Evolutionary conservation across 106 monocot species (phyloP).

Genomic region (Ottelia alismoides): DNA sequence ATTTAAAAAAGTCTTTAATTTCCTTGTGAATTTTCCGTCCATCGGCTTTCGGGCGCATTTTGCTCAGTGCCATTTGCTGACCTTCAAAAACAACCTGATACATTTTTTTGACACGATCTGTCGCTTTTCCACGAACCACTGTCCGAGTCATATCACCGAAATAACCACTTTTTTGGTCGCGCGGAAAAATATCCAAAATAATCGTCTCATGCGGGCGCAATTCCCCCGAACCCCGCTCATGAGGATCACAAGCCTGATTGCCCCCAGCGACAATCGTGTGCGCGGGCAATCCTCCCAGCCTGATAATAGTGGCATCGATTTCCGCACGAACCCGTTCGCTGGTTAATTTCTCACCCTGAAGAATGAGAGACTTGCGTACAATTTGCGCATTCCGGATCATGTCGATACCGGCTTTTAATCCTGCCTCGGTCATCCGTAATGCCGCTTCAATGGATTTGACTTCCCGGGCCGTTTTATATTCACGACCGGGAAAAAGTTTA

Average conservation of each 20-base stretch:
- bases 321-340: background rate
- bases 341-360: background rate
- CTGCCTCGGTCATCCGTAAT: background rate
- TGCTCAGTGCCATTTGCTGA: background rate
- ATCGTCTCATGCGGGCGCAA: background rate
- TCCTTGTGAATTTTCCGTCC: background rate
- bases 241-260: background rate
- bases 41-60: background rate
- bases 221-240: background rate
- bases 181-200: background rate
- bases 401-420: background rate
- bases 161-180: background rate
- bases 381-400: background rate
- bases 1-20: background rate
- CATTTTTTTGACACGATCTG: background rate
- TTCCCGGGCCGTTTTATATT: background rate
- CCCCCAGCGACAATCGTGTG: background rate
- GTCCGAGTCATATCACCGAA: background rate
- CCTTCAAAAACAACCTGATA: background rate
- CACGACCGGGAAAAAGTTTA: background rate
- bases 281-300: background rate
- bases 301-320: background rate
- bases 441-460: background rate
- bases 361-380: background rate
- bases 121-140: background rate